phyloP scores from a whole-genome alignment of 2,329 filamentous ascomycete species.

The Cadophora luteo-olivacea region DNA sequence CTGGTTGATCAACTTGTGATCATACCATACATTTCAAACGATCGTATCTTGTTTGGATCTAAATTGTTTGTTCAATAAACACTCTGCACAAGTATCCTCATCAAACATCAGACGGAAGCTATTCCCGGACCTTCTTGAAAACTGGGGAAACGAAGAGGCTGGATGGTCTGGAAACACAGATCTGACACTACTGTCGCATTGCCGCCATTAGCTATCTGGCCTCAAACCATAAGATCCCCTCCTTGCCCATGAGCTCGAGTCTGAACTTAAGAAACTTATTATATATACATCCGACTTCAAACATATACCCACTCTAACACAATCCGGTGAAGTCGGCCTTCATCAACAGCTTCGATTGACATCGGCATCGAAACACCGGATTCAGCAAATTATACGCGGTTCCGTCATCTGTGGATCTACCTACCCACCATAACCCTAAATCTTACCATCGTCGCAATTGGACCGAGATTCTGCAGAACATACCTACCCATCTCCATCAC shows the following conservation, averaged over 20 bases:
- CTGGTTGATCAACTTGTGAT: not conserved
- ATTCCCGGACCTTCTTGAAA: conserved; percentile 22
- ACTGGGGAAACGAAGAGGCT: conserved; percentile 10
- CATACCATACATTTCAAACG: not conserved
- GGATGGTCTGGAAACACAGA: conserved; percentile 26
- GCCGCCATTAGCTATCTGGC: not conserved
- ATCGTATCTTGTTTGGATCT: not conserved
- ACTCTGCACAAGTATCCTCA: not conserved
- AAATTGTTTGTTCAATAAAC: conserved; percentile 18
- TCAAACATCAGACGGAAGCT: conserved; percentile 22
- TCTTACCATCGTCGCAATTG: conserved; percentile 21
- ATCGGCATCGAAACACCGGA: conserved; percentile 1
- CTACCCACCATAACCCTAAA: not conserved
- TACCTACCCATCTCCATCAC: conserved; percentile 5
- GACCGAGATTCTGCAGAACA: conserved; percentile 31
- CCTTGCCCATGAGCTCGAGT: conserved; percentile 1
- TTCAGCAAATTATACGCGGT: conserved; percentile 10
- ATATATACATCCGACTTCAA: not conserved
- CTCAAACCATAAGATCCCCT: conserved; percentile 12
- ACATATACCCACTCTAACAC: not conserved
- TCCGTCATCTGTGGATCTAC: conserved; percentile 13
- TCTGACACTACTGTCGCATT: conserved; percentile 25
- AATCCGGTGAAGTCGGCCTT: conserved; percentile 23
- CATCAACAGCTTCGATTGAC: not conserved
- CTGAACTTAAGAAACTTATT: not conserved